Conservation (phyloP, 1,284 basidiomycete genomes). For the Rhodotorula sp. region DNA sequence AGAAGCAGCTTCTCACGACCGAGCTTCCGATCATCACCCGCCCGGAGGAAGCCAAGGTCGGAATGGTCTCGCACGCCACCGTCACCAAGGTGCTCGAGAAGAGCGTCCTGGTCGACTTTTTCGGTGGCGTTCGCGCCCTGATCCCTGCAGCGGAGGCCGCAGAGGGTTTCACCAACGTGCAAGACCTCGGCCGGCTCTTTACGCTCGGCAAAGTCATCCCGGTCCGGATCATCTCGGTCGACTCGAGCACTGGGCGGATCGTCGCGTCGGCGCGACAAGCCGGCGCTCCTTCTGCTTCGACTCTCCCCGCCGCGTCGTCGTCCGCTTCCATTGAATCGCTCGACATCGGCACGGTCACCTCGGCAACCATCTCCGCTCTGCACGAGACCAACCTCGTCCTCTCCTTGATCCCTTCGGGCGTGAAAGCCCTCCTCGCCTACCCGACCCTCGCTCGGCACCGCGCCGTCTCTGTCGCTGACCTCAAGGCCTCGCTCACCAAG, state of each 20-base stretch:
- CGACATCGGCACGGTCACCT: slow-evolving; percentile 67
- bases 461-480: slow-evolving; percentile 64
- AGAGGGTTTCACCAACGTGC: slow-evolving; percentile 58
- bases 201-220: slow-evolving; percentile 79
- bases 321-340: slow-evolving; percentile 48
- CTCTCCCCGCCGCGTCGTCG: slow-evolving; percentile 77
- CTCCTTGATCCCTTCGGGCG: slow-evolving; percentile 59
- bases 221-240: slow-evolving; percentile 76
- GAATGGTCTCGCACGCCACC: slow-evolving; percentile 76
- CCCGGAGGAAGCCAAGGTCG: slow-evolving; percentile 68
- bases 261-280: slow-evolving; percentile 87
- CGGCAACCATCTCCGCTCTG: slow-evolving; percentile 69
- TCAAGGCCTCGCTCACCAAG: slow-evolving; percentile 63
- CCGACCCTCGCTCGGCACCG: slow-evolving; percentile 84
- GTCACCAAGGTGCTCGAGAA: slow-evolving; percentile 78
- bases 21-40: slow-evolving; percentile 66
- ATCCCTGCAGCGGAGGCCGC: slow-evolving; percentile 78
- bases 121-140: slow-evolving; percentile 81
- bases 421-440: slow-evolving; percentile 79
- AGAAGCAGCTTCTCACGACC: slow-evolving; percentile 86
- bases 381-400: slow-evolving; percentile 82
- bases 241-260: slow-evolving; percentile 65
- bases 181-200: slow-evolving; percentile 69
- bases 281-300: slow-evolving; percentile 10
- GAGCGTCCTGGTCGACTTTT: slow-evolving; percentile 81